Evolutionary conservation across 2,329 filamentous ascomycete species (phyloP), one percentile per base, ranked within the genome.

Genomic region (Zymoseptoria brevis): DNA sequence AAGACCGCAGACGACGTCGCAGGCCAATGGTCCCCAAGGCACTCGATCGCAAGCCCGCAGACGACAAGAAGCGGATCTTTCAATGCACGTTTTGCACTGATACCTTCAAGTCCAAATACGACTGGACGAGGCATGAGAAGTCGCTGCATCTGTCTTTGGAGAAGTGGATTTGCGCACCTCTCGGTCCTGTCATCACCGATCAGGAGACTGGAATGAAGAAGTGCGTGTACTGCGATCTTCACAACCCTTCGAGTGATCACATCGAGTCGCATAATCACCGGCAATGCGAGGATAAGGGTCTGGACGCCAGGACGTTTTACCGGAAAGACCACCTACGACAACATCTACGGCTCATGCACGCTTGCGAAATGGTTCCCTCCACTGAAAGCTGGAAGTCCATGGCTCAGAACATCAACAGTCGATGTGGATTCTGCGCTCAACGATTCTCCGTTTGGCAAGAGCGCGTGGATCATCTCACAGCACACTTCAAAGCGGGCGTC

Each of bases 321-420:
- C 76, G 83, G 24, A 85, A 85, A 69, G 83, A 86, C 65, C 83
- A 86, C 66, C 75, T 86, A 11, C 79, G 82, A 54, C 83, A 86
- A 66, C 83, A 86, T 68, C 71, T 85, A 30, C 77, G 82, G 41
- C 72, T 85, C 56, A 83, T 85, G 76, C 83, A 86, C 66, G 77
- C 78, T 61, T 80, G 79, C 64, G 88, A 87, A 62, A 79, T 84
- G 69, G 75, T 85, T 78, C 66, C 75, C 74, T 69, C 77, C 74
- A 86, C 84, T 86, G 64, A 91, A 81, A 83, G 82, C 45, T 86
- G 83, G 83, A 83, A 82, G 67, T 80, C 80, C 26, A 78, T 79
- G 54, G 80, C 79, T 3, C 77, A 77, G 16, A 77, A 80, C 55
- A 78, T 86, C 65, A 81, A 79, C 54, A 77, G 76, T 26, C 75